Evolutionary conservation across 2,329 filamentous ascomycete genomes (phyloP).

Genomic region (Penicillium nordicum): DNA sequence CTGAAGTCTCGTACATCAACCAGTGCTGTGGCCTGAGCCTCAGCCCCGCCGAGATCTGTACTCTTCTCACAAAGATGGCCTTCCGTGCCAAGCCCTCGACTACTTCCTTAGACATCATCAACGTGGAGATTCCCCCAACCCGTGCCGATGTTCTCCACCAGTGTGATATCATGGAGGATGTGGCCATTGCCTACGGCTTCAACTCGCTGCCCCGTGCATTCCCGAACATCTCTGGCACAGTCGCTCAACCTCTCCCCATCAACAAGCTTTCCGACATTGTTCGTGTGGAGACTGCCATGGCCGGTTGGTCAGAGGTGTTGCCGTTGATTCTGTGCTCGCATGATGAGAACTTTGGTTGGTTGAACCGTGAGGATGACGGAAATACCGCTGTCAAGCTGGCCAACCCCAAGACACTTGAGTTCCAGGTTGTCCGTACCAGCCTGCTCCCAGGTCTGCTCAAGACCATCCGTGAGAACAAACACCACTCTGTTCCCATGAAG

Average conservation of each 20-base stretch:
- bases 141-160: slow-evolving; percentile 93
- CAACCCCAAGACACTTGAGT: slow-evolving; percentile 90
- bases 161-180: slow-evolving; percentile 98
- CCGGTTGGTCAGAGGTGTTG: slow-evolving; percentile 95
- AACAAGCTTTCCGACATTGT: slow-evolving; percentile 96
- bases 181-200: slow-evolving; percentile 95
- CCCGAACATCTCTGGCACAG: slow-evolving; percentile 78
- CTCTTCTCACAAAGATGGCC: slow-evolving; percentile 83
- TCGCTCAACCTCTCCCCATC: slow-evolving; percentile 81
- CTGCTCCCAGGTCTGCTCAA: slow-evolving; percentile 85
- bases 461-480: slow-evolving; percentile 90
- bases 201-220: slow-evolving; percentile 88
- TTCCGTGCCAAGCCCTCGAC: slow-evolving; percentile 74
- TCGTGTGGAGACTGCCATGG: slow-evolving; percentile 82
- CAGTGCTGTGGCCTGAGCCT: slow-evolving; percentile 80
- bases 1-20: slow-evolving; percentile 91
- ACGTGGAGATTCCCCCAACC: slow-evolving; percentile 81
- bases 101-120: slow-evolving; percentile 66
- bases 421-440: slow-evolving; percentile 86
- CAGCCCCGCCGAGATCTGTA: slow-evolving; percentile 70
- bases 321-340: slow-evolving; percentile 95
- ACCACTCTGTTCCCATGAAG: slow-evolving; percentile 82
- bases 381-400: slow-evolving; percentile 77
- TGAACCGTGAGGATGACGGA: slow-evolving; percentile 86
- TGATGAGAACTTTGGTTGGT: slow-evolving; percentile 95